phyloP scores from a whole-genome alignment of 139 green algal genomes.

The Chlorella vulgaris region DNA sequence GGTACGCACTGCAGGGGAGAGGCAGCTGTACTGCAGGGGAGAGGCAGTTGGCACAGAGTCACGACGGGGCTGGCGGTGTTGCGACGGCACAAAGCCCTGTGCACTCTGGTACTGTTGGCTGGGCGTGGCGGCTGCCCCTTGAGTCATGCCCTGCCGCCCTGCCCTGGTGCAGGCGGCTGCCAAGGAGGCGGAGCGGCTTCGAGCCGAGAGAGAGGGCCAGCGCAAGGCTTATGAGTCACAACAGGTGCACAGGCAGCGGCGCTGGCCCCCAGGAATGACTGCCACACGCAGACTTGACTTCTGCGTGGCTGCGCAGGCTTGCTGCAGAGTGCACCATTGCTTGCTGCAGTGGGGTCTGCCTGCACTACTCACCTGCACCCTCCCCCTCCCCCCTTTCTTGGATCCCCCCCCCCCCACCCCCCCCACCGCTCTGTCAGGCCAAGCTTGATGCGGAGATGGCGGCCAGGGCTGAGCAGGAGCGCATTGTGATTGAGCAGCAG shows the following conservation, averaged over 20 bases:
- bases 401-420: not conserved
- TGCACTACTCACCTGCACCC: not conserved
- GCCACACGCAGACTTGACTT: too few species aligned
- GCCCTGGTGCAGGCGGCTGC: constrained; percentile 22
- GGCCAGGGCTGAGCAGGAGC: constrained; percentile 30
- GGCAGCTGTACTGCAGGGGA: not conserved
- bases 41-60: not conserved
- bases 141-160: not conserved
- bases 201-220: constrained; percentile 13
- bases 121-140: not conserved
- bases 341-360: too few species aligned
- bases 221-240: constrained; percentile 37
- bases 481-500: constrained; percentile 39
- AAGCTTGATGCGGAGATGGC: constrained; percentile 42
- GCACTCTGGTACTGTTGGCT: not conserved
- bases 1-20: not conserved
- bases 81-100: not conserved
- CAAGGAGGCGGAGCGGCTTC: constrained; percentile 21
- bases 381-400: not conserved
- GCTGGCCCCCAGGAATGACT: not conserved
- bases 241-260: constrained; percentile 3
- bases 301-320: not conserved
- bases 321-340: not conserved
- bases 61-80: too few species aligned
- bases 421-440: constrained; percentile 1